phyloP scores from a whole-genome alignment of 371 early-diverging fungal species.

The Dichotomocladium elegans region DNA sequence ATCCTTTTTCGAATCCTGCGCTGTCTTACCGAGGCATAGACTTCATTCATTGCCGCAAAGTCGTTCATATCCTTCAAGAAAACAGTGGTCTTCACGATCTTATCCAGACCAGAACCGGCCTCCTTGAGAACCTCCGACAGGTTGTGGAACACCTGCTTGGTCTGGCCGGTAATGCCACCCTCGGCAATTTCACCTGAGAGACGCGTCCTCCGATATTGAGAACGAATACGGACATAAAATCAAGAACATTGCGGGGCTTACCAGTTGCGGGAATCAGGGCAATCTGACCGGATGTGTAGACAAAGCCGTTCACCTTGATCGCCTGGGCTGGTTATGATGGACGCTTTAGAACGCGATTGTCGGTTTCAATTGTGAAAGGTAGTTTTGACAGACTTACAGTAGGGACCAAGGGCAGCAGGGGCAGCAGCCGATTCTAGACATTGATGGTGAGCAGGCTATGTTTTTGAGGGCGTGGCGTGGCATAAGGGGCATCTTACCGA shows the following conservation, averaged over 20 bases:
- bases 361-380: too few relatives aligned
- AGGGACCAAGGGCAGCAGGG: slow-evolving; percentile 86
- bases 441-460: slow-evolving; percentile 5
- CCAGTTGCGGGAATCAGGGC: slow-evolving; percentile 61
- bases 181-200: slow-evolving; percentile 52
- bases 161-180: slow-evolving; percentile 69
- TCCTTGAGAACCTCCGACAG: slow-evolving; percentile 73
- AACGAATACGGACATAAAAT: too few relatives aligned
- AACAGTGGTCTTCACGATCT: slow-evolving; percentile 90
- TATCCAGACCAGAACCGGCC: slow-evolving; percentile 67
- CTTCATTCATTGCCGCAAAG: slow-evolving; percentile 82
- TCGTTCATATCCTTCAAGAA: slow-evolving; percentile 89
- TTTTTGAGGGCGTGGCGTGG: not conserved
- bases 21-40: slow-evolving; percentile 61
- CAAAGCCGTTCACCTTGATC: slow-evolving; percentile 78
- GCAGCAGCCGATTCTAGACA: slow-evolving; percentile 55
- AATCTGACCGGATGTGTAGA: slow-evolving; percentile 83
- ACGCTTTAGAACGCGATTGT: not conserved
- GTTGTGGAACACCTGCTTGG: slow-evolving; percentile 76
- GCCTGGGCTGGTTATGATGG: slow-evolving; percentile 62
- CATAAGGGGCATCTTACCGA: slow-evolving; percentile 20
- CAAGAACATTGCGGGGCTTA: too few relatives aligned
- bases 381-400: slow-evolving; percentile 71
- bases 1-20: not conserved
- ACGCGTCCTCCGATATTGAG: too few relatives aligned